Evolutionary conservation across 129 eudicot genomes (phyloP), one percentile per base, ranked within the genome.

Genomic region (Flaveria robusta): DNA sequence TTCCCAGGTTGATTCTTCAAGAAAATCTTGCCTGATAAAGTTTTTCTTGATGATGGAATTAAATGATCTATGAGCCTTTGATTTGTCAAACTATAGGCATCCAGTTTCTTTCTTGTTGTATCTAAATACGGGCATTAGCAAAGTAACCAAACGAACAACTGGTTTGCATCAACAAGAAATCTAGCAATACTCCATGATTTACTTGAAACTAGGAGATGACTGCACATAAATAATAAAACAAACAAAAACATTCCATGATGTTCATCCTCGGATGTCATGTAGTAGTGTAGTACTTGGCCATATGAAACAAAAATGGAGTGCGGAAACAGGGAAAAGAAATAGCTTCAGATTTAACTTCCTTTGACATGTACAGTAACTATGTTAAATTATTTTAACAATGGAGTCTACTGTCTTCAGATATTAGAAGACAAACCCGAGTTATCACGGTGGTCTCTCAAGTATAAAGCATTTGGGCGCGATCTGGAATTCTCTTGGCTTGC

Each of bases 401-500:
- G 15, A 41, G 79, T 80, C 68, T 19, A 71, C 77, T 83, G 49
- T 59, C 60, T 80, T 66, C 85, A 94, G 99, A 77, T 89, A 64
- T 77, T 95, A 81, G 91, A 89, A 75, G 99, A 95, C 79, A 89
- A 89, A 77, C 99, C 99, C 27, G 95, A 95, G 45, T 70, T 89
- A 43, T 95, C 99, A 56, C 88, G 91, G 70, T 95, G 97, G 99
- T 87, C 96, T 46, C 89, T 95, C 23, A 95, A 95, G 87, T 95
- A 95, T 75, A 78, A 77, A 47, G 96, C 97, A 65, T 95, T 95
- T 77, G 99, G 99, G 55, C 99, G 79, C 37, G 88, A 95, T 83
- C 91, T 95, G 42, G 94, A 95, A 54, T 95, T 89, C 76, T 91
- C 99, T 81, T 95, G 99, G 99, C 90, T 95, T 86, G 97, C 99